Conservation (phyloP, 345 rosid genomes). For the Eucalyptus marginata region DNA sequence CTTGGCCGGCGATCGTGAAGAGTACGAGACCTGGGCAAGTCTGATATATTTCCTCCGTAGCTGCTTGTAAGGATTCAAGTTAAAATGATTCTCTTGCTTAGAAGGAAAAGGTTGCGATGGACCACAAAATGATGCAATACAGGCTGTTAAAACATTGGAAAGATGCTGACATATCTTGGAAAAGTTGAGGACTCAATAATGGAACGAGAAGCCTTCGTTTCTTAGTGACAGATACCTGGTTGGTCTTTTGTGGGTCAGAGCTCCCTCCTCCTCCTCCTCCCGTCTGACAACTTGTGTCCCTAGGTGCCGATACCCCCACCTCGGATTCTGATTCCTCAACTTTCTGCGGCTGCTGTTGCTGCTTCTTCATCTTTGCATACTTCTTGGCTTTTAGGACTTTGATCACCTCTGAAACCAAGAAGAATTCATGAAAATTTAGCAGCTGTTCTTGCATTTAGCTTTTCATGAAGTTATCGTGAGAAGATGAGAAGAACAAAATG, state of each 20-base stretch:
- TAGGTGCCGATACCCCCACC: slow-evolving; percentile 2
- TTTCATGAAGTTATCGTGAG: not conserved
- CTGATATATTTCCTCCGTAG: not conserved
- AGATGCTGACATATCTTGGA: not conserved
- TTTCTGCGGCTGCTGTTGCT: slow-evolving; percentile 37
- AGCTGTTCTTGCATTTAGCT: not conserved
- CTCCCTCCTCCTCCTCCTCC: not conserved
- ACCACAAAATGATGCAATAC: not conserved
- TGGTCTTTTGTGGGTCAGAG: not conserved
- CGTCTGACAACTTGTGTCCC: not conserved
- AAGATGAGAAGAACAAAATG: not conserved
- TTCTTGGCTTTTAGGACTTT: slow-evolving; percentile 79
- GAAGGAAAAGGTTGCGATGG: not conserved
- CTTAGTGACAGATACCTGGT: not conserved
- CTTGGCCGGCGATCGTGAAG: not conserved
- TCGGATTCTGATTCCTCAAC: slow-evolving; percentile 13
- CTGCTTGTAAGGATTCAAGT: not conserved
- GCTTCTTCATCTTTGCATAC: slow-evolving; percentile 52
- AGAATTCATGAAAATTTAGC: not conserved
- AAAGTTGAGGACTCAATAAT: not conserved
- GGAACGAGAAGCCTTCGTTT: not conserved
- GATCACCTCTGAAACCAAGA: slow-evolving; percentile 47
- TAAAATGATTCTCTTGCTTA: not conserved
- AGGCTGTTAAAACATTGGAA: not conserved
- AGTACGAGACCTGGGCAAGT: not conserved